These are phyloP conservation scores for Cornus controversa DNA, from an alignment of 148 eudicot species.

Conservation along the genomic window DNA sequence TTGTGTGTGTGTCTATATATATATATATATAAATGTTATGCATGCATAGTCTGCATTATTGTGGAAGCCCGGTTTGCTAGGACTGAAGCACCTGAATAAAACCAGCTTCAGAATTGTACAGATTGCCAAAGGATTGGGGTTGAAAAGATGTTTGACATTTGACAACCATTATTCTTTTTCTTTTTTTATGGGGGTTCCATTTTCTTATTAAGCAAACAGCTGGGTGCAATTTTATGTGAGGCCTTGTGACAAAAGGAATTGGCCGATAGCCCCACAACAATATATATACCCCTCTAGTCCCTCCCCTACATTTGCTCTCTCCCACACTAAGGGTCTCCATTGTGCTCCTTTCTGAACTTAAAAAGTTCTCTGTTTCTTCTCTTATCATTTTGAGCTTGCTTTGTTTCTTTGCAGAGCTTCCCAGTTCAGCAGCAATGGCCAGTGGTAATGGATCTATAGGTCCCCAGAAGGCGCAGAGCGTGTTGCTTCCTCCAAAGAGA, in stretches of 20 bases:
- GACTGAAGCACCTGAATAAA: background rate
- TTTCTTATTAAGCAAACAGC: background rate
- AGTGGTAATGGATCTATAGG: slow-evolving; percentile 3
- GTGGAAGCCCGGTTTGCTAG: background rate
- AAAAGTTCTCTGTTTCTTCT: background rate
- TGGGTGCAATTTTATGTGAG: background rate
- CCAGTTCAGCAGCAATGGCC: slow-evolving; percentile 10
- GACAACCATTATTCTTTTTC: background rate
- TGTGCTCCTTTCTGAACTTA: background rate
- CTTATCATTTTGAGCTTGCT: background rate
- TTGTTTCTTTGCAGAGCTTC: slow-evolving; percentile 8
- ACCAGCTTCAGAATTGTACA: background rate
- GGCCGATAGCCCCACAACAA: background rate
- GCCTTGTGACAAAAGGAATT: background rate
- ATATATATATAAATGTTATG: background rate
- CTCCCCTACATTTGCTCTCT: background rate
- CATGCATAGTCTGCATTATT: background rate
- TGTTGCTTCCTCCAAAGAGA: slow-evolving; percentile 12
- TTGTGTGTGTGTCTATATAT: background rate
- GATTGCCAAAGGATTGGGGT: background rate
- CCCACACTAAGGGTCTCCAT: background rate
- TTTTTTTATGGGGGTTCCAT: background rate
- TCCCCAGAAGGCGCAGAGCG: background rate
- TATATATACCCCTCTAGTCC: background rate
- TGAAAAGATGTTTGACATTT: background rate